Percentiles rank a stretch among this genome's conserved stretches.
Conservation (phyloP, 1,139 yeast species). For the Candida glucosophila region DNA sequence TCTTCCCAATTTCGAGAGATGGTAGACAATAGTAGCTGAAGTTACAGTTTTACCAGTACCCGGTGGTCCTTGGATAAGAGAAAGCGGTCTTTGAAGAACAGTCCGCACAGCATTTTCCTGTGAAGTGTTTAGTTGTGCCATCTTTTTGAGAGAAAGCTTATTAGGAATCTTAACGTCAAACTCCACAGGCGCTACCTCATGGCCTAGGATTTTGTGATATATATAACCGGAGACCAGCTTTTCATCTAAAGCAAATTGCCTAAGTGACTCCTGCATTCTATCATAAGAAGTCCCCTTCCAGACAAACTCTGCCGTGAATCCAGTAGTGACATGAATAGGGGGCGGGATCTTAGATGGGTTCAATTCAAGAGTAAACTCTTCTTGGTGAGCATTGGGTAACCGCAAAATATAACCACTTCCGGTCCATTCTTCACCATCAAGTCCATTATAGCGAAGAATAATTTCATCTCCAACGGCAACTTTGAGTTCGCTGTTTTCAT, state of each 20-base stretch:
- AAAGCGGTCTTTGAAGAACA: constrained; percentile 67
- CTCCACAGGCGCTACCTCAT: constrained; percentile 58
- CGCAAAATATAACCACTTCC: constrained; percentile 65
- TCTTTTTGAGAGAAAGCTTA: constrained; percentile 54
- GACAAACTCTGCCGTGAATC: constrained; percentile 78
- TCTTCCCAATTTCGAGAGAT: constrained; percentile 50
- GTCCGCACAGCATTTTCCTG: constrained; percentile 71
- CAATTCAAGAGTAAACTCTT: constrained; percentile 69
- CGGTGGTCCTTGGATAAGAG: constrained; percentile 96
- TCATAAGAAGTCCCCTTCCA: constrained; percentile 85
- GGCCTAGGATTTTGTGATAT: constrained; percentile 77
- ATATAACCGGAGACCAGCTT: constrained; percentile 69
- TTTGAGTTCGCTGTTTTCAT: constrained; percentile 57
- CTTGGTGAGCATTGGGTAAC: constrained; percentile 61
- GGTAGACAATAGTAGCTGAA: constrained; percentile 82
- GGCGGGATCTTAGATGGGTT: constrained; percentile 21
- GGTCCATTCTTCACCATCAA: constrained; percentile 52
- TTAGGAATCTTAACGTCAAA: constrained; percentile 55
- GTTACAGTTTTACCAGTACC: constrained; percentile 97
- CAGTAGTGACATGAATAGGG: constrained; percentile 57
- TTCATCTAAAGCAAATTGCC: constrained; percentile 60
- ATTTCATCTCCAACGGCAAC: constrained; percentile 88
- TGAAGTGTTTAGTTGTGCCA: constrained; percentile 66
- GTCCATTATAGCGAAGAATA: constrained; percentile 50
- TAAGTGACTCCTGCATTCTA: constrained; percentile 77